Base-by-base conservation (phyloP, 2,329 filamentous ascomycete species). In the Microthyrium microscopicum region DNA sequence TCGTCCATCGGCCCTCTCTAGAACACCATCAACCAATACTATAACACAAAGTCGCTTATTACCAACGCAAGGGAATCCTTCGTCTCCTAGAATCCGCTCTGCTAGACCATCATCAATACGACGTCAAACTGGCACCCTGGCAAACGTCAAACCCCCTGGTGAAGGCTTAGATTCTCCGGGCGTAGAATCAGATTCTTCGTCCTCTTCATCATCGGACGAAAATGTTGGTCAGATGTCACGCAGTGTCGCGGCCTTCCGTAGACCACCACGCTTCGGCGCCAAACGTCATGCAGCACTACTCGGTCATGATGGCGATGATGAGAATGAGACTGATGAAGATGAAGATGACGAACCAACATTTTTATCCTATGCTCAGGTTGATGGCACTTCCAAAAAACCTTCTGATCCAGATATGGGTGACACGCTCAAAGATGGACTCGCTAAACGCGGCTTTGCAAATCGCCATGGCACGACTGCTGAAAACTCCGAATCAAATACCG, bases 191-290 rank as follows among this genome's bases (percentile, higher is more conserved):
- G 41, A 41, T 5, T 52, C 50, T 8, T 45, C 46, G 3, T 39
- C 42, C 5, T 40, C 42, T 3, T 44, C 39, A 8, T 50, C 49
- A 15, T 39, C 39, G 49, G 53, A 50, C 24, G 39, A 42, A 6
- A 55, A 48, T 35, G 52, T 48, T 44, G 41, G 6, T 36, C 48
- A 53, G n/a, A 46, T 51, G 5, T 52, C 53, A 16, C 53, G 57
- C 20, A 61, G 58, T 37, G 59, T n/a, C n/a, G n/a, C 61, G 38
- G 44, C 57, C 6, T 62, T 61, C 41, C 55, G 56, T 29, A 49
- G 57, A 4, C 54, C 55, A 4, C 51, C 56, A 5, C 47, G 49
- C 17, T 55, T 54, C 35, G 48, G n/a, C n/a, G n/a, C n/a, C n/a
- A n/a, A n/a, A n/a, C n/a, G n/a, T n/a, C n/a, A n/a, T n/a, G n/a